phyloP scores from a whole-genome alignment of 2,329 filamentous ascomycete genomes.

The Didymella exigua region DNA sequence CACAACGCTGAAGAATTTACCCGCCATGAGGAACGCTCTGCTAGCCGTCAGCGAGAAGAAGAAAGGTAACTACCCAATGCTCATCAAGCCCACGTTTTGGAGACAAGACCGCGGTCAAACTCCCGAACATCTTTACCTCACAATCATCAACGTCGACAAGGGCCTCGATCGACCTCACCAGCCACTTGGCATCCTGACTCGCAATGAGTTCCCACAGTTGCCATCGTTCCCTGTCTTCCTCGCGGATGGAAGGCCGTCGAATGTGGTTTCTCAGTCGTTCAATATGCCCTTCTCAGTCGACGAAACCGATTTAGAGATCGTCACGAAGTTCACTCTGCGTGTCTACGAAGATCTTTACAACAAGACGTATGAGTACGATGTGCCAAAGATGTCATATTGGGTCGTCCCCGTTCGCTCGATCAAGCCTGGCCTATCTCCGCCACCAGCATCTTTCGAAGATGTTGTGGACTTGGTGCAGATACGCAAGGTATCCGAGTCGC shows the following conservation, averaged over 20 bases:
- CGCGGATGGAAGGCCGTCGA: slow-evolving; percentile 65
- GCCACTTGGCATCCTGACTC: slow-evolving; percentile 73
- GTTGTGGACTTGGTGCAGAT: slow-evolving; percentile 70
- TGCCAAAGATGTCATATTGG: slow-evolving; percentile 78
- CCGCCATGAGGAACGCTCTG: slow-evolving; percentile 83
- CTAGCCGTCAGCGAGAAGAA: slow-evolving; percentile 82
- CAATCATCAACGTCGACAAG: slow-evolving; percentile 65
- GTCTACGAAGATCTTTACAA: slow-evolving; percentile 87
- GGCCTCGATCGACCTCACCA: slow-evolving; percentile 64
- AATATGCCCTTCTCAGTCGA: slow-evolving; percentile 52
- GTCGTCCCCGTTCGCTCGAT: slow-evolving; percentile 64
- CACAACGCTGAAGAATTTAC: slow-evolving; percentile 71
- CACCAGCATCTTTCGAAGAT: slow-evolving; percentile 18
- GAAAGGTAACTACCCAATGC: slow-evolving; percentile 75
- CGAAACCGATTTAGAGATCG: slow-evolving; percentile 53
- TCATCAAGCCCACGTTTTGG: slow-evolving; percentile 80
- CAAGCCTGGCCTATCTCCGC: background rate
- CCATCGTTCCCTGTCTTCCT: slow-evolving; percentile 76
- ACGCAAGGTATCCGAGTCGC: slow-evolving; percentile 44
- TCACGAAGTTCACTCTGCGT: slow-evolving; percentile 76
- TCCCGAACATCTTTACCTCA: slow-evolving; percentile 65
- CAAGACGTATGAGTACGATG: slow-evolving; percentile 74
- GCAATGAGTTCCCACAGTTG: slow-evolving; percentile 66
- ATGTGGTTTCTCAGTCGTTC: slow-evolving; percentile 59
- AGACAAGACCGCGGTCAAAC: slow-evolving; percentile 48